These are phyloP conservation scores for Skeletonema menzelii DNA, from an alignment of 108 stramenopile species.

Conservation along the genomic window DNA sequence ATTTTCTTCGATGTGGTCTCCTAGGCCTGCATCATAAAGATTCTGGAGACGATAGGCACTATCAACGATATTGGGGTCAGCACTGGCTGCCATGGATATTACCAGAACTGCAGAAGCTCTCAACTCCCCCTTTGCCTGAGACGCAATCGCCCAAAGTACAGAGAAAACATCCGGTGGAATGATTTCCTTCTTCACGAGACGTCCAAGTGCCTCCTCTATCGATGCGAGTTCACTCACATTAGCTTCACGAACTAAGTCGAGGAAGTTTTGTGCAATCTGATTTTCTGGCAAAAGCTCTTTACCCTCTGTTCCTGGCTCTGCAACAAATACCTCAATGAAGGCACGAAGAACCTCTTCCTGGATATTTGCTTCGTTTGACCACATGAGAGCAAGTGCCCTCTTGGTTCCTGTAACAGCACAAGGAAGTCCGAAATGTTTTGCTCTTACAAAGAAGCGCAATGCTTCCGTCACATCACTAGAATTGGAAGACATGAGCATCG, in stretches of 20 bases:
- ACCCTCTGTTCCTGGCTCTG: slow-evolving; percentile 81
- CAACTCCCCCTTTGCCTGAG: slow-evolving; percentile 57
- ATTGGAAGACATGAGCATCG: slow-evolving; percentile 83
- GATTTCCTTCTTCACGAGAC: slow-evolving; percentile 74
- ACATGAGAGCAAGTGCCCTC: slow-evolving; percentile 90
- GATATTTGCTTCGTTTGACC: slow-evolving; percentile 84
- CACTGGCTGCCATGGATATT: slow-evolving; percentile 88
- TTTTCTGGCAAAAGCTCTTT: slow-evolving; percentile 67
- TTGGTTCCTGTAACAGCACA: slow-evolving; percentile 92
- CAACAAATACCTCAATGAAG: slow-evolving; percentile 92
- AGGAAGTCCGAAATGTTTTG: slow-evolving; percentile 91
- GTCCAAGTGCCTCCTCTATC: slow-evolving; percentile 92
- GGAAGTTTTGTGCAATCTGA: slow-evolving; percentile 87
- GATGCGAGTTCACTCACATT: slow-evolving; percentile 89
- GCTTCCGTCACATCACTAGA: slow-evolving; percentile 91
- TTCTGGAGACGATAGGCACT: slow-evolving; percentile 80
- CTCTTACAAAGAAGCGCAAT: slow-evolving; percentile 87
- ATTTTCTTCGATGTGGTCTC: slow-evolving; percentile 75
- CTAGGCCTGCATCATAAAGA: slow-evolving; percentile 77
- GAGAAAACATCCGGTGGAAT: slow-evolving; percentile 85
- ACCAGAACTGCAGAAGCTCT: slow-evolving; percentile 82
- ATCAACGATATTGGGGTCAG: slow-evolving; percentile 86
- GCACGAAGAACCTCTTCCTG: slow-evolving; percentile 88
- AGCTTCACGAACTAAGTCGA: slow-evolving; percentile 72
- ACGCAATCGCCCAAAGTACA: slow-evolving; percentile 75